Evolutionary conservation across 345 rosid species (phyloP), one percentile per base, ranked within the genome.

Genomic region (Geranium rotundifolium): DNA sequence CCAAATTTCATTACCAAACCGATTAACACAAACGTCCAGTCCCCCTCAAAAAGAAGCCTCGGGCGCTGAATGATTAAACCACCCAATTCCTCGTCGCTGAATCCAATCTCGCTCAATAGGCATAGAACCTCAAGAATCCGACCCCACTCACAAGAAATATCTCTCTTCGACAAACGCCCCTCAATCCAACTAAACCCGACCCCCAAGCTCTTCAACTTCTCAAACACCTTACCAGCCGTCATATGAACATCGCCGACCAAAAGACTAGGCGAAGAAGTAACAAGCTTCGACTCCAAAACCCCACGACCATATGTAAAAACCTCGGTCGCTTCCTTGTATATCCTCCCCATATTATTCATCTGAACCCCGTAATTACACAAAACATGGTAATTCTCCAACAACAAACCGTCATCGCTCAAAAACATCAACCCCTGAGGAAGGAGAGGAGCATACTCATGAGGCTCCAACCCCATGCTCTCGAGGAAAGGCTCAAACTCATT

Each of bases 1-100:
- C 97, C 95, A 49, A 82, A 81, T 62, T 88, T 91, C 64, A 80
- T 59, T 17, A 83, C 65, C 50, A 85, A 79, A 4, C 81, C 86
- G 37, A 77, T 73, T 34, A 85, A 62, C 52, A 74, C 62, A 64
- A 80, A 64, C 4, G 80, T 65, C 72, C 49, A 68, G 41, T 65
- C 56, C 34, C 89, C 90, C 0, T 85, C 85, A 49, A 80, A 77
- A 34, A 90, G 30, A 64, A 88, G 66, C 67, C 76, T 76, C 0
- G 96, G 96, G 63, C 71, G 79, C 61, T 68, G 77, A 66, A 62
- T 67, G 58, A 91, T 75, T 56, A 91, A 65, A 62, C n/a, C 59
- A 60, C 75, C 69, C 19, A 89, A 65, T 73, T 82, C 78, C 17
- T 70, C 57, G 29, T 69, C 67, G 31, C 46, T 65, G 68, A 80